Evolutionary conservation across 2,329 filamentous ascomycete species (phyloP).

Genomic region (Verticillium zaregamsianum): DNA sequence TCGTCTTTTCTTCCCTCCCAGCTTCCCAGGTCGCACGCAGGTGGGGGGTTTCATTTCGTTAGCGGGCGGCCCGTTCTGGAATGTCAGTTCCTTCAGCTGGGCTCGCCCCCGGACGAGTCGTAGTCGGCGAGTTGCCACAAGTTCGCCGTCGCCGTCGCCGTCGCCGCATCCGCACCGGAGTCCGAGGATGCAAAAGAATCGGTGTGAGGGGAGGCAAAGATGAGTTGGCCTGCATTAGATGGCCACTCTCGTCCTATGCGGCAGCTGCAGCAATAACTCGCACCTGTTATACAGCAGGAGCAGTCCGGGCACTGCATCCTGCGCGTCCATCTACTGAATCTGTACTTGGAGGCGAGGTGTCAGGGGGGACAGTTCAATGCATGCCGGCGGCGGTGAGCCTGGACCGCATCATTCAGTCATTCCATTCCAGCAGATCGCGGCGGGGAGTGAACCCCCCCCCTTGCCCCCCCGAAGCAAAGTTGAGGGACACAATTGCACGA

Average conservation of each 20-base stretch:
- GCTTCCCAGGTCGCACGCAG: neutral
- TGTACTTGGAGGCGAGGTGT: too few species aligned
- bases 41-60: too few species aligned
- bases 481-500: neutral
- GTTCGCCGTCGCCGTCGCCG: neutral
- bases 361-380: neutral
- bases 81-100: neutral
- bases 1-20: neutral
- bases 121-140: neutral
- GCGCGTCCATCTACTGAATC: neutral
- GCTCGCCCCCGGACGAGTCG: neutral
- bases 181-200: neutral
- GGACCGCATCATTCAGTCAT: too few species aligned
- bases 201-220: neutral
- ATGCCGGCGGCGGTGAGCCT: neutral
- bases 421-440: too few species aligned
- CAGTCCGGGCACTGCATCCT: neutral
- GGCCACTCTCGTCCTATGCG: neutral
- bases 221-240: neutral
- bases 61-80: neutral
- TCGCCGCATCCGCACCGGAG: neutral
- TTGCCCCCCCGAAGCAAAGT: neutral
- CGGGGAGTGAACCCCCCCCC: neutral
- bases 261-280: neutral
- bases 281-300: neutral